phyloP scores from a whole-genome alignment of 2,329 filamentous ascomycete species.

The Fusarium annulatum region DNA sequence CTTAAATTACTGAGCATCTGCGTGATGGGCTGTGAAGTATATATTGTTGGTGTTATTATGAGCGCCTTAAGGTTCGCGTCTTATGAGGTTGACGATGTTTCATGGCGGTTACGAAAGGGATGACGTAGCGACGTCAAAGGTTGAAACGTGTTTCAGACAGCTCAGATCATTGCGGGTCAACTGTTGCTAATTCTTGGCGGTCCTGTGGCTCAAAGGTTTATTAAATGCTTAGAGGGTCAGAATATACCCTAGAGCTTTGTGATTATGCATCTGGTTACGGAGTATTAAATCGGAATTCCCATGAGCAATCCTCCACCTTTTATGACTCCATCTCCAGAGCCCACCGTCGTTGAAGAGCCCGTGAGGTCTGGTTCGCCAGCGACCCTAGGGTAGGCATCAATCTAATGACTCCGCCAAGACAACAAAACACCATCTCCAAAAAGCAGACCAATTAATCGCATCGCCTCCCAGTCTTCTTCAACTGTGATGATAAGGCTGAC shows the following conservation, averaged over 20 bases:
- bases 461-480: background rate
- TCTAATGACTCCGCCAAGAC: background rate
- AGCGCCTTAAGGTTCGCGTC: background rate
- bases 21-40: no score
- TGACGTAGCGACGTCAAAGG: no score
- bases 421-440: background rate
- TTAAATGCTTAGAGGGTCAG: no score
- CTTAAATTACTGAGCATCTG: rapidly evolving
- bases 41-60: background rate
- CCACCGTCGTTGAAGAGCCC: rapidly evolving
- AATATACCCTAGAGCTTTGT: no score
- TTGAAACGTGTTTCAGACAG: background rate
- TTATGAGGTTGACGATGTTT: background rate
- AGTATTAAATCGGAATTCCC: no score
- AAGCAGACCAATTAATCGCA: background rate
- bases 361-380: background rate
- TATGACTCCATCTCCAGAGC: background rate
- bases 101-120: background rate
- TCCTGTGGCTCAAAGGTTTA: no score
- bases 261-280: no score
- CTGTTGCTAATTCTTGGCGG: rapidly evolving
- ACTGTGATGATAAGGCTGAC: background rate
- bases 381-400: constrained; percentile 11
- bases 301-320: background rate
- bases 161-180: no score